These are phyloP conservation scores for Blastobotrys terrestris DNA, from an alignment of 805 yeast species.

Conservation along the genomic window DNA sequence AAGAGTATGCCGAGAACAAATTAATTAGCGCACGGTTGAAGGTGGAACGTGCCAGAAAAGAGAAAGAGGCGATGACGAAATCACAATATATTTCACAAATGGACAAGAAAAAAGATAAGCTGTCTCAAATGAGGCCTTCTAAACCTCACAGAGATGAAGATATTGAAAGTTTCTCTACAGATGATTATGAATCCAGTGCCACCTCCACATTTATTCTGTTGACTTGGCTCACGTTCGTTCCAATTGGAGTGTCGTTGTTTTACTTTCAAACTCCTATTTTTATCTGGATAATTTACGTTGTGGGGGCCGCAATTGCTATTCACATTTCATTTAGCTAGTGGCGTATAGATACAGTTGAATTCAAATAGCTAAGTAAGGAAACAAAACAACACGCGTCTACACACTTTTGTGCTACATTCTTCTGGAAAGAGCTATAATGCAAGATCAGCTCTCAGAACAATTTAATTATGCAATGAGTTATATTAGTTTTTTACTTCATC, in stretches of 20 bases:
- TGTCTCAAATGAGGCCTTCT: not conserved
- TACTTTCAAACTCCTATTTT: not conserved
- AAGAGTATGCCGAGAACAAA: not conserved
- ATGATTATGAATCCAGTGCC: not conserved
- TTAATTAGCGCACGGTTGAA: not conserved
- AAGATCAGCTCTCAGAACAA: not conserved
- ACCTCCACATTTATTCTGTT: not conserved
- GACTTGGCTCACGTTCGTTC: not conserved
- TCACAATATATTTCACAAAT: not conserved
- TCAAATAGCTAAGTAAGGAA: too few relatives aligned
- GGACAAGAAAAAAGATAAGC: not conserved
- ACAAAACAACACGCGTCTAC: too few relatives aligned
- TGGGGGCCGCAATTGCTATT: not conserved
- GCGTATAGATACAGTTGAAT: not conserved
- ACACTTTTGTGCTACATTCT: too few relatives aligned
- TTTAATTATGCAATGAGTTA: not conserved
- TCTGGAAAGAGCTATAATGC: not conserved
- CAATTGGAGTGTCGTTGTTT: not conserved
- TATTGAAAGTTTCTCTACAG: not conserved
- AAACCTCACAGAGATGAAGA: not conserved
- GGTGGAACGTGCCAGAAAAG: not conserved
- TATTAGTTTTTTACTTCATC: conserved; percentile 44
- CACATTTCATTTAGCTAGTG: not conserved
- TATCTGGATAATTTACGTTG: not conserved
- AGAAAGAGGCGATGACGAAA: not conserved